Evolutionary conservation across 176 grass and related monocot species (phyloP).

Genomic region (Carex parvula): DNA sequence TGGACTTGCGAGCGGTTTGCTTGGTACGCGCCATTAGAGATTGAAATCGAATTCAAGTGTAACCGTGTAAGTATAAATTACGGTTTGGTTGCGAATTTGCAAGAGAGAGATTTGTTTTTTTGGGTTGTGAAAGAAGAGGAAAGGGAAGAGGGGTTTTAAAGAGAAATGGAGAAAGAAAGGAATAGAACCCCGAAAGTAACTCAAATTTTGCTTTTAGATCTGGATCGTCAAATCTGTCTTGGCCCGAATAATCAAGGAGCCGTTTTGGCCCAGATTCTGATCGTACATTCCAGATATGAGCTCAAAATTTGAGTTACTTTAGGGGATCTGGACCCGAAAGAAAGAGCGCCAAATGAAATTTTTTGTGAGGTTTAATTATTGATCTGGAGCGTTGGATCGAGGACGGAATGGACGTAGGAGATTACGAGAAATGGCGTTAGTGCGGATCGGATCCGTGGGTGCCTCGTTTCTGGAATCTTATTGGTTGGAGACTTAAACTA

Average conservation of each 20-base stretch:
- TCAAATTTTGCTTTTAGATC: too few relatives aligned
- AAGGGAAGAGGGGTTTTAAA: conserved; percentile 1
- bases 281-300: too few relatives aligned
- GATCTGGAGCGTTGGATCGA: background rate
- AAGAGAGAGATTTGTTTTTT: background rate
- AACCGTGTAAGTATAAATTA: background rate
- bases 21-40: conserved; percentile 23
- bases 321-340: too few relatives aligned
- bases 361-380: background rate
- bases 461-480: background rate
- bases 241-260: too few relatives aligned
- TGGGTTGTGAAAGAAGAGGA: background rate
- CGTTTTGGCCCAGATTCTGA: too few relatives aligned
- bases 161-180: background rate
- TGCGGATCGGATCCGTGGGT: conserved; percentile 9
- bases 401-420: background rate
- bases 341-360: conserved; percentile 5
- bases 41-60: background rate
- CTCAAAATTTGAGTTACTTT: too few relatives aligned
- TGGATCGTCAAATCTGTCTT: too few relatives aligned
- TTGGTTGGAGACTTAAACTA: background rate
- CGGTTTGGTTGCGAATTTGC: background rate
- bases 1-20: conserved; percentile 30
- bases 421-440: background rate
- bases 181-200: too few relatives aligned